Percentiles rank a stretch among this genome's conserved stretches.
Evolutionary conservation across 148 eudicot genomes (phyloP).

Genomic region (Fallopia convolvulus): DNA sequence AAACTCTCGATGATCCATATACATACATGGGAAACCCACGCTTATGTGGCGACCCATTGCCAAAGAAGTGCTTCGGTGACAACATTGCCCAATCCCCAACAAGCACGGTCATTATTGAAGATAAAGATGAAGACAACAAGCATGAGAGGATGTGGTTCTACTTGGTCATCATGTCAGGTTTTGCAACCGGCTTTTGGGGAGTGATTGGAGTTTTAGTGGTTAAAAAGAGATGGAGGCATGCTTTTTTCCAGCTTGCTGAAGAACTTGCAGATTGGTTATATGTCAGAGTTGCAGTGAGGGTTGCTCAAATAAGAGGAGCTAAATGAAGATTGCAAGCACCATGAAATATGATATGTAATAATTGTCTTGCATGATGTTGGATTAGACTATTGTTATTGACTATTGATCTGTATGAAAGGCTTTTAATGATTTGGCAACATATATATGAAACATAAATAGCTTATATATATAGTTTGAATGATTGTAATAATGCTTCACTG

Average conservation of each 20-base stretch:
- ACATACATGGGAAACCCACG: constrained; percentile 12
- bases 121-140: constrained; percentile 15
- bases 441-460: no score
- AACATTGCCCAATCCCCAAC: background rate
- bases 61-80: constrained; percentile 6
- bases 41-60: constrained; percentile 18
- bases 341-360: no score
- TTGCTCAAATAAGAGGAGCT: no score
- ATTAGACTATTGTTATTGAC: no score
- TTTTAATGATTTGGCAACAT: no score
- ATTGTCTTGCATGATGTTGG: no score
- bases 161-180: constrained; percentile 15
- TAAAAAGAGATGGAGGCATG: constrained; percentile 16
- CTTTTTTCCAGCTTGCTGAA: constrained; percentile 3
- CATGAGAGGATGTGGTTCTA: constrained; percentile 18
- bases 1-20: constrained; percentile 15
- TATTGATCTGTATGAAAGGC: no score
- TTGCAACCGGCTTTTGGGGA: constrained; percentile 26
- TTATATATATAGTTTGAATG: no score
- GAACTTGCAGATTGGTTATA: background rate
- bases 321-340: no score
- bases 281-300: background rate
- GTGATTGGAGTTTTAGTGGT: constrained; percentile 13
- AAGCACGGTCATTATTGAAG: background rate
- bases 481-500: no score